A percentile compares a stretch with the other conserved stretches of the same genome.
These are phyloP conservation scores for Chaetomiaceae sp. DNA, from an alignment of 2,329 filamentous ascomycete genomes.

Conservation along the genomic window DNA sequence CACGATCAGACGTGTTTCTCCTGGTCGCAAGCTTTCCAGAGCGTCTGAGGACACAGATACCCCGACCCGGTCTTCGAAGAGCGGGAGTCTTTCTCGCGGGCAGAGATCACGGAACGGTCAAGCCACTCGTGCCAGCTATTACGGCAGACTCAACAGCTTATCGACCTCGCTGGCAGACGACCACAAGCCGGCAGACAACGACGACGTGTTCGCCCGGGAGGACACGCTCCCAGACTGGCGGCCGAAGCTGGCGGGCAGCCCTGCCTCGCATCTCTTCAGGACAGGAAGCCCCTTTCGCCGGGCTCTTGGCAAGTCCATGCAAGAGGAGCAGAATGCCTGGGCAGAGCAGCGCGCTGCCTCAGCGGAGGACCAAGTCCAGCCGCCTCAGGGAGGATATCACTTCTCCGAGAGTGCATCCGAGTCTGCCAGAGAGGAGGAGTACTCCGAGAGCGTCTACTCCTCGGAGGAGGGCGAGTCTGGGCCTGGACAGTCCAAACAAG, in stretches of 20 bases:
- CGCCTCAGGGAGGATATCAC: neutral
- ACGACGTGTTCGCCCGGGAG: neutral
- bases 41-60: neutral
- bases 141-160: neutral
- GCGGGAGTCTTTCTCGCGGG: neutral
- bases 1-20: constrained; percentile 14
- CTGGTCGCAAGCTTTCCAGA: neutral
- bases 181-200: neutral
- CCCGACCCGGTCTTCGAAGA: constrained; percentile 12
- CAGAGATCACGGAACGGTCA: neutral
- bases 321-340: constrained; percentile 30
- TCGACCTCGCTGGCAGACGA: neutral
- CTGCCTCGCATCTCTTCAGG: constrained; percentile 48
- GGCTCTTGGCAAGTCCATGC: constrained; percentile 45
- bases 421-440: constrained; percentile 35
- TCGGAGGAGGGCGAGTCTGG: constrained; percentile 22
- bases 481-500: neutral
- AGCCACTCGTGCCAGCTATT: neutral
- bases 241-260: constrained; percentile 50
- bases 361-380: constrained; percentile 7
- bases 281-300: constrained; percentile 54
- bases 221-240: constrained; percentile 31
- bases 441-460: constrained; percentile 50
- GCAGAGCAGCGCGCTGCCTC: constrained; percentile 3
- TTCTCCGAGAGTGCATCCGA: constrained; percentile 32